Evolutionary conservation across 345 rosid species (phyloP), one percentile per base, ranked within the genome.

Genomic region (Linum usitatissimum): DNA sequence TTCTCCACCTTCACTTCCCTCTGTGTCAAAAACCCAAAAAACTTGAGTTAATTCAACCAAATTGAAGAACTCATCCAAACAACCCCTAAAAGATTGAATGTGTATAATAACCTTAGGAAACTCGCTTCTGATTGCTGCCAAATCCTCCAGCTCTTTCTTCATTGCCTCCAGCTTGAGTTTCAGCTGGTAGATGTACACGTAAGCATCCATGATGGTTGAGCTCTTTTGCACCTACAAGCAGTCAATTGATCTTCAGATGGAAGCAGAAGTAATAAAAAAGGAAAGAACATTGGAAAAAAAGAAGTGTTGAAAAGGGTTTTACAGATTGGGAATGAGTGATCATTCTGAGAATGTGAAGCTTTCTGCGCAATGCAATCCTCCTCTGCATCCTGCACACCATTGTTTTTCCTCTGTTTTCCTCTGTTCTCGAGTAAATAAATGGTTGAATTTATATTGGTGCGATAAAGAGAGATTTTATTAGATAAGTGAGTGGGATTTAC

Each of bases 1-100:
- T 81, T 79, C 70, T 86, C 85, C 57, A 87, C 93, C 71, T 75
- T 78, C 73, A 90, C 85, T 57, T 82, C 86, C 84, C 71, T 71
- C 68, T 62, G 53, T 23, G 28, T 2, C 1, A 2, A 23, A 23
- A 23, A 23, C 28, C 28, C 28, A 23, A 23, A 23, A 23, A 23
- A 23, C 28, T 23, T 23, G 28, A 23, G 28, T 23, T 23, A 23
- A 0, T 23, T 23, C 1, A 23, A 23, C 28, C 38, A 34, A 34
- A 34, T 34, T 7, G 38, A 34, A 34, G 1, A 34, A 34, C 38
- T 34, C 1, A 5, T 34, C 38, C 38, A 5, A 34, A 34, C 4
- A 34, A 34, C 38, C 8, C 38, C 38, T 34, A 34, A 34, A 34
- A 34, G 38, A 1, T 34, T 34, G 5, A 7, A 34, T 34, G 28